Evolutionary conservation across 1,139 yeast genomes (phyloP), one percentile per base, ranked within the genome.

Genomic region (Yamadazyma kanchanaburiensis): DNA sequence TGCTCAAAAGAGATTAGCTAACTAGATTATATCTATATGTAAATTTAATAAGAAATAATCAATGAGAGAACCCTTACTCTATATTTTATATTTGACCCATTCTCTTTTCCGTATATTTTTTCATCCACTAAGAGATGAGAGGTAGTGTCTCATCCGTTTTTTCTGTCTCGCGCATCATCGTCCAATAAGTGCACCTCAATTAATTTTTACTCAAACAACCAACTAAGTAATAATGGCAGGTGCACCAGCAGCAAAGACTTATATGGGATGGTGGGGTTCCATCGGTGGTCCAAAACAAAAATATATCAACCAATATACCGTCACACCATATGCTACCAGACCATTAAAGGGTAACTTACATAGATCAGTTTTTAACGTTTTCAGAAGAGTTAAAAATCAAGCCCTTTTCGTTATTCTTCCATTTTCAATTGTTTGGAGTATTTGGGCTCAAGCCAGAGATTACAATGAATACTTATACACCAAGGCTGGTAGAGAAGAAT

Each of bases 201-300:
- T 33, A 26, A 28, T 18, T 34, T 25, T 16, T 16, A 28, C 16
- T 13, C 8, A 10, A 24, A 21, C 15, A 27, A 22, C 18, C 26
- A 20, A 25, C 19, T 15, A 11, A 15, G 3, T 23, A 28, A 47
- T 22, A 51, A 80, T 80, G 87, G 83, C 71, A 51, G 77, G 78
- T 51, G 81, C 83, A 56, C 40, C 39, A 31, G 40, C 38, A 28
- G 38, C 40, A 28, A 78, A 77, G 54, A 59, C 89, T 54, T 88
- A 84, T 58, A 80, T 85, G 89, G 97, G 97, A 53, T 88, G 96
- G 96, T 88, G 97, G 97, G 96, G 96, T 57, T 60, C 70, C 68
- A 61, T 78, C 51, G 88, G 94, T 42, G 74, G 86, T 62, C 94
- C 94, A 57, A 76, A 76, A 57, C 97, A 89, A 72, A 88, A 86